A percentile compares a stretch with the other conserved stretches of the same genome.
phyloP scores from a whole-genome alignment of 352 stramenopile species.

The Thalassiosira ordinaria region DNA sequence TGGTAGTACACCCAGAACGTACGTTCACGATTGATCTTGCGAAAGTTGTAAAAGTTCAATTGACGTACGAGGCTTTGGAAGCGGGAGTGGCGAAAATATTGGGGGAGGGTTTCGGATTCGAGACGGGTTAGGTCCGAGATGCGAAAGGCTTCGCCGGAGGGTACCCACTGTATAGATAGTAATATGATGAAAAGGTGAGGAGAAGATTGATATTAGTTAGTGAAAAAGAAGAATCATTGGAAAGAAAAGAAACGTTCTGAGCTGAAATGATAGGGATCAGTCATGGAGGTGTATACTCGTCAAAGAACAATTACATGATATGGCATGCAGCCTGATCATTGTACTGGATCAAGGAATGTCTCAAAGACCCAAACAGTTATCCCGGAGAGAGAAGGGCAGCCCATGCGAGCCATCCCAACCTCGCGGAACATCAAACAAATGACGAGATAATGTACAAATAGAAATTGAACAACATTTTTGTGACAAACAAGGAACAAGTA shows the following conservation, averaged over 20 bases:
- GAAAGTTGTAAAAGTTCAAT: conserved; percentile 85
- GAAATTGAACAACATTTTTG: too few species aligned
- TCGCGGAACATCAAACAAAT: too few species aligned
- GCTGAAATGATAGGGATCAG: too few species aligned
- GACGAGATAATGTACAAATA: too few species aligned
- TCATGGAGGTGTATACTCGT: too few species aligned
- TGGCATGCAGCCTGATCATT: too few species aligned
- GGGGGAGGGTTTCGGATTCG: conserved; percentile 79
- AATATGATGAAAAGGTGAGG: conserved; percentile 8
- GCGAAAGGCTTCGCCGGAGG: conserved; percentile 79
- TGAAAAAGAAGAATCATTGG: background rate
- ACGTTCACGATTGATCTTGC: conserved; percentile 84
- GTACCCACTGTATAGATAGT: conserved; percentile 68
- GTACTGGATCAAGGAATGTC: too few species aligned
- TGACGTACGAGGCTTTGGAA: conserved; percentile 83
- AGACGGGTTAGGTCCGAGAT: conserved; percentile 80
- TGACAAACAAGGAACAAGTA: too few species aligned
- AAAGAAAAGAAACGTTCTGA: conserved; percentile 12
- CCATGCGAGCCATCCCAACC: too few species aligned
- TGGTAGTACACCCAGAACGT: conserved; percentile 87
- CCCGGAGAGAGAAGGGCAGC: too few species aligned
- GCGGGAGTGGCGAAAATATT: conserved; percentile 81
- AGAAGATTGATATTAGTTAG: conserved; percentile 18
- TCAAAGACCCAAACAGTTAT: too few species aligned
- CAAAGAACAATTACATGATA: too few species aligned